Conservation (phyloP, 2,329 filamentous ascomycete species). For the Pseudogymnoascus sp. region DNA sequence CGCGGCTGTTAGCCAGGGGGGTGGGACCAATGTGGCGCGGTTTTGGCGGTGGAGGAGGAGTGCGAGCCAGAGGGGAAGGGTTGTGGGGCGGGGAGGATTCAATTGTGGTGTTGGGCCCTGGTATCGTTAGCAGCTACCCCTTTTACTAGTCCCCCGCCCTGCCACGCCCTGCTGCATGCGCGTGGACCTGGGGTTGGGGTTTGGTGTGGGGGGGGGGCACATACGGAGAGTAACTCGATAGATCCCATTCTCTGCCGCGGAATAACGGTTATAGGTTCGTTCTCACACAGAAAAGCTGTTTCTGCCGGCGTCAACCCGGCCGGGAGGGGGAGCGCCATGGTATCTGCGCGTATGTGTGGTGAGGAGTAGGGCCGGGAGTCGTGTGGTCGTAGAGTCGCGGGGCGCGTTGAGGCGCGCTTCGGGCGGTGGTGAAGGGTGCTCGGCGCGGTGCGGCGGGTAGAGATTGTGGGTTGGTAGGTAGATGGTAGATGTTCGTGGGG, state of each 20-base stretch:
- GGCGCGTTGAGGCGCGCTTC: background rate
- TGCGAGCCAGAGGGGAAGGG: conserved; percentile 87
- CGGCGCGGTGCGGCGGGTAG: background rate
- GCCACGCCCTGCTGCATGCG: background rate
- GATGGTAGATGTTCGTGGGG: too few relatives aligned
- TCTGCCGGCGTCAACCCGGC: conserved; percentile 69
- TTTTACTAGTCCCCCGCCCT: background rate
- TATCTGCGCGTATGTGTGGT: background rate
- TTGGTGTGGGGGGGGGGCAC: conserved; percentile 39
- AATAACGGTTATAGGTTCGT: conserved; percentile 90
- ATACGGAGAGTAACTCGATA: conserved; percentile 76
- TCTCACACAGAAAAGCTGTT: conserved; percentile 91
- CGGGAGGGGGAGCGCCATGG: conserved; percentile 27
- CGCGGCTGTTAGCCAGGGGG: conserved; percentile 74
- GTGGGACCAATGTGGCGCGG: conserved; percentile 85
- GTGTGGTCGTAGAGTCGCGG: background rate
- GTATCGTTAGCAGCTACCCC: conserved; percentile 8
- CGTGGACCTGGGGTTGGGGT: conserved; percentile 59
- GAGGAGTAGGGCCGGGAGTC: background rate
- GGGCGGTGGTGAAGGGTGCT: background rate
- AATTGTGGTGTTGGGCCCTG: conserved; percentile 73
- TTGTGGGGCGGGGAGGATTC: conserved; percentile 68
- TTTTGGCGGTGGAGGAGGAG: conserved; percentile 90
- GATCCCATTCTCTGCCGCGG: conserved; percentile 83
- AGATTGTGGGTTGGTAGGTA: background rate